Conservation (phyloP, 1,284 basidiomycete species). For the Meira miltonrushii region DNA sequence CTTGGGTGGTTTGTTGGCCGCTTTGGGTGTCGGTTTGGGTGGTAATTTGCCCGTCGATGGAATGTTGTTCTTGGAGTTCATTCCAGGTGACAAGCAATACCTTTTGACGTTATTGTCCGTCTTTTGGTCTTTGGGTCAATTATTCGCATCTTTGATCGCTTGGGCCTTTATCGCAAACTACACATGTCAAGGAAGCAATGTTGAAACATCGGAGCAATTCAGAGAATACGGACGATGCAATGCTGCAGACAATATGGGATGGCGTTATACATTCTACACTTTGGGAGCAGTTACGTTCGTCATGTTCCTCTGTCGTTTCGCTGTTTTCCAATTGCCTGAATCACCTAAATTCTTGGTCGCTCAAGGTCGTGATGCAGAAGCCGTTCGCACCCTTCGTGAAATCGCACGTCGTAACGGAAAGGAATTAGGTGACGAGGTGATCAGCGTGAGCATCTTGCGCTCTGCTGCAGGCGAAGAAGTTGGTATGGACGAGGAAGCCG, state of each 20-base stretch:
- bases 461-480: constrained; percentile 47
- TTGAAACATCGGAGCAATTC: not conserved
- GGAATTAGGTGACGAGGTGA: constrained; percentile 38
- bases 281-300: constrained; percentile 45
- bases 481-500: constrained; percentile 20
- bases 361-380: constrained; percentile 50
- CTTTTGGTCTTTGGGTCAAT: constrained; percentile 51
- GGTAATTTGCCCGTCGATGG: constrained; percentile 51
- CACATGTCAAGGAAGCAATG: constrained; percentile 34
- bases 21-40: constrained; percentile 47
- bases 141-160: constrained; percentile 43
- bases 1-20: constrained; percentile 43
- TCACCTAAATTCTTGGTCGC: constrained; percentile 51
- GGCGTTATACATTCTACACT: constrained; percentile 49
- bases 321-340: constrained; percentile 48
- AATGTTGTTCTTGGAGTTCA: constrained; percentile 46
- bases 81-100: constrained; percentile 45
- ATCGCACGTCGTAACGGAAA: constrained; percentile 44
- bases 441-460: constrained; percentile 47
- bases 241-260: constrained; percentile 37
- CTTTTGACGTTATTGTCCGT: constrained; percentile 47
- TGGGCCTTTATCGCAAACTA: constrained; percentile 51
- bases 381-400: constrained; percentile 40
- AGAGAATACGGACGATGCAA: constrained; percentile 22
- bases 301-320: constrained; percentile 45